These are phyloP conservation scores for Pulveroboletus ravenelii DNA, from an alignment of 768 basidiomycete genomes.

Conservation along the genomic window DNA sequence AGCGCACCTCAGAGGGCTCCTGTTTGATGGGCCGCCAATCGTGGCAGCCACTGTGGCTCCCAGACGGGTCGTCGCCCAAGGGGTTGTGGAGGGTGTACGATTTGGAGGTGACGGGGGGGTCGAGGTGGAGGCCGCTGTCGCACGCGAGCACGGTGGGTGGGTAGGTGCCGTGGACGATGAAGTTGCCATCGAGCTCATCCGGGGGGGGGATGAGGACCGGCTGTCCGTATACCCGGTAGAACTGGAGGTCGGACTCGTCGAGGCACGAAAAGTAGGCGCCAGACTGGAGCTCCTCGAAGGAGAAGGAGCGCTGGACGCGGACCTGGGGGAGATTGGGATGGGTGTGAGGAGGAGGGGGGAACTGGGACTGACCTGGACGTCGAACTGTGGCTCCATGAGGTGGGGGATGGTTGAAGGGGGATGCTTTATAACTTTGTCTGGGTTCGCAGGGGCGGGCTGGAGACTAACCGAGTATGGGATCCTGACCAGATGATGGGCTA, in stretches of 20 bases:
- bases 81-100: slow-evolving; percentile 29
- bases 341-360: neutral
- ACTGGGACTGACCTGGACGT: slow-evolving; percentile 18
- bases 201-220: slow-evolving; percentile 28
- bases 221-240: slow-evolving; percentile 31
- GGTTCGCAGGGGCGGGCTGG: neutral
- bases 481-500: too few species aligned
- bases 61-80: slow-evolving; percentile 18
- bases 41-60: neutral
- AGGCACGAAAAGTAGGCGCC: slow-evolving; percentile 27
- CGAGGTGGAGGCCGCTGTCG: slow-evolving; percentile 4
- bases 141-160: slow-evolving; percentile 1
- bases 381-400: slow-evolving; percentile 11
- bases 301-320: slow-evolving; percentile 29
- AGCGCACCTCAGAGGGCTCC: slow-evolving; percentile 24
- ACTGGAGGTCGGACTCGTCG: slow-evolving; percentile 32
- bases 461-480: slow-evolving; percentile 25
- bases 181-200: slow-evolving; percentile 21
- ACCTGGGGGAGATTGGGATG: slow-evolving; percentile 13
- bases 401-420: slow-evolving; percentile 3
- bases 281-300: slow-evolving; percentile 33
- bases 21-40: slow-evolving; percentile 23
- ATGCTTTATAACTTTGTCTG: slow-evolving; percentile 32
- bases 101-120: slow-evolving; percentile 16
- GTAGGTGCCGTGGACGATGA: slow-evolving; percentile 12